phyloP scores from a whole-genome alignment of 2,329 filamentous ascomycete genomes.

The Pseudocercospora cruenta region DNA sequence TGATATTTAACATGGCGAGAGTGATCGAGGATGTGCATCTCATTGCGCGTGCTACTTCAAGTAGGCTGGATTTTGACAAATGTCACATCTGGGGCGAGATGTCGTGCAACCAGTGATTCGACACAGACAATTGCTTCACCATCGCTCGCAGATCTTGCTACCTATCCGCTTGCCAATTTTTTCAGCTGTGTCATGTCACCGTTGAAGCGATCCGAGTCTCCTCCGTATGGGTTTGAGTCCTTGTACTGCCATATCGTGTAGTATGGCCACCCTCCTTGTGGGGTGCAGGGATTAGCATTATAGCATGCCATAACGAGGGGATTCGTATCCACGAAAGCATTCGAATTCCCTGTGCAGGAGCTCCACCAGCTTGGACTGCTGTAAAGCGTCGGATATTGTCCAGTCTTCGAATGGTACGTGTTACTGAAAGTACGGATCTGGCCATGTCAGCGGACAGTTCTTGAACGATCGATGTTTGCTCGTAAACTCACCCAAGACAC shows the following conservation, averaged over 20 bases:
- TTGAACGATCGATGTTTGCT: background rate
- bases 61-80: background rate
- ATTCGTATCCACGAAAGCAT: conserved; percentile 47
- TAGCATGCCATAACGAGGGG: conserved; percentile 30
- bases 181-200: conserved; percentile 44
- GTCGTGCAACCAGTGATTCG: background rate
- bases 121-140: background rate
- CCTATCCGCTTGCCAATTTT: conserved; percentile 39
- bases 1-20: background rate
- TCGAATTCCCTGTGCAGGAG: conserved; percentile 56
- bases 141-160: background rate
- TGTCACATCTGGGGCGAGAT: background rate
- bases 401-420: conserved; percentile 52
- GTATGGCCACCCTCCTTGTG: conserved; percentile 53
- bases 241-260: conserved; percentile 61
- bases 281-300: conserved; percentile 29
- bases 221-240: conserved; percentile 55
- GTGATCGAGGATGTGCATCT: background rate
- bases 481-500: conserved; percentile 48
- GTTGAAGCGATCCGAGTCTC: conserved; percentile 59
- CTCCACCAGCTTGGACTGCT: conserved; percentile 59
- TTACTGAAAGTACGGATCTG: conserved; percentile 57
- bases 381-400: conserved; percentile 58
- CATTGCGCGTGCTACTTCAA: background rate
- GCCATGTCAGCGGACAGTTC: background rate